These are phyloP conservation scores for Fusarium dlaminii DNA, from an alignment of 2,329 filamentous ascomycete genomes.

Conservation along the genomic window DNA sequence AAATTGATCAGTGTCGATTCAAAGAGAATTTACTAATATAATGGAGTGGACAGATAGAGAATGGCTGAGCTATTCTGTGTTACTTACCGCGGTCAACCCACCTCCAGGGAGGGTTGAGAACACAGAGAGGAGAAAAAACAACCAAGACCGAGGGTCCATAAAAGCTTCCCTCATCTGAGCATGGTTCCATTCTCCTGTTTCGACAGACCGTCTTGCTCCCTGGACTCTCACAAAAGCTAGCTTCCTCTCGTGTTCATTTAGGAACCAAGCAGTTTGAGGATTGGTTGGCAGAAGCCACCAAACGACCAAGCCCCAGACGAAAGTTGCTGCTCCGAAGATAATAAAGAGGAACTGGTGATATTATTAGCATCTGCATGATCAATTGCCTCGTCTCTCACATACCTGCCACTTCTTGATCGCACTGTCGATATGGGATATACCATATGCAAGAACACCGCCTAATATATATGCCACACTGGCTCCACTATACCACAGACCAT, in stretches of 20 bases:
- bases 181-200: not conserved
- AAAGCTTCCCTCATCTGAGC: not conserved
- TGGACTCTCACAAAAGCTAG: not conserved
- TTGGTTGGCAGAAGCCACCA: not conserved
- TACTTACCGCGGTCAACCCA: not conserved
- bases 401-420: not conserved
- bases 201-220: not conserved
- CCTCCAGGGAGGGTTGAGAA: not conserved
- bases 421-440: not conserved
- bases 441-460: not conserved
- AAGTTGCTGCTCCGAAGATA: not conserved
- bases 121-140: not conserved
- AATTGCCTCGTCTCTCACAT: not conserved
- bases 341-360: not conserved
- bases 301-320: not conserved
- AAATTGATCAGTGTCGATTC: not conserved
- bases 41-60: not conserved
- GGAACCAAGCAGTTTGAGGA: not conserved
- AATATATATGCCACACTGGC: not conserved
- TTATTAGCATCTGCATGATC: not conserved
- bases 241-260: not conserved
- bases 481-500: not conserved
- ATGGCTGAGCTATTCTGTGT: too few species aligned
- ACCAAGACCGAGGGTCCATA: not conserved
- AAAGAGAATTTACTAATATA: accelerated